Evolutionary conservation across 192 early-diverging fungal genomes (phyloP), one percentile per base, ranked within the genome.

Genomic region (Diversispora eburnea): DNA sequence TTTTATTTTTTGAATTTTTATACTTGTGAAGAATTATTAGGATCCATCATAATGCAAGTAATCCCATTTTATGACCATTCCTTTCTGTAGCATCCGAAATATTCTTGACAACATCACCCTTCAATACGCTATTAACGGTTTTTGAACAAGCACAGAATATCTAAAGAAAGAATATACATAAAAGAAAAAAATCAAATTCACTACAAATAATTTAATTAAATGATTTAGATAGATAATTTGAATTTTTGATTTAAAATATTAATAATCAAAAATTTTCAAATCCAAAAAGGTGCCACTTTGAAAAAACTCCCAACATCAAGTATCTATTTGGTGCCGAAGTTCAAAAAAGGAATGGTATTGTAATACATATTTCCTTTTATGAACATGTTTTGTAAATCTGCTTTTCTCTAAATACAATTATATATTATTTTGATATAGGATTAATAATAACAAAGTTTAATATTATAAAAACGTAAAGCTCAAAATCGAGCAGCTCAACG

Each of bases 401-500:
- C n/a, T n/a, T n/a, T n/a, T n/a, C n/a, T n/a, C n/a, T n/a, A n/a
- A n/a, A n/a, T n/a, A n/a, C n/a, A n/a, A n/a, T n/a, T n/a, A n/a
- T n/a, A n/a, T n/a, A n/a, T n/a, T n/a, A n/a, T n/a, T n/a, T n/a
- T n/a, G n/a, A 39, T 4, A 61, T 13, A 39, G 8, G 13, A 7
- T 43, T 62, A 42, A 15, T 62, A 2, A 19, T 62, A 3, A 42
- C 39, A 8, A 15, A 41, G 41, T 3, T 43, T 48, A 57, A 17
- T 57, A 41, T 57, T 8, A 33, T 65, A 77, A 25, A 88, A 88
- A 75, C 84, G 89, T 67, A 88, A 90, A 39, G 91, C 89, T 8
- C 91, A 93, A 77, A 93, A 93, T 76, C 84, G 92, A 13, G 91
- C 91, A 8, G 92, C 92, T 7, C 92, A 93, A 77, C 86, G 92